Conservation (phyloP, 192 early-diverging fungal genomes). For the Podila epigama region DNA sequence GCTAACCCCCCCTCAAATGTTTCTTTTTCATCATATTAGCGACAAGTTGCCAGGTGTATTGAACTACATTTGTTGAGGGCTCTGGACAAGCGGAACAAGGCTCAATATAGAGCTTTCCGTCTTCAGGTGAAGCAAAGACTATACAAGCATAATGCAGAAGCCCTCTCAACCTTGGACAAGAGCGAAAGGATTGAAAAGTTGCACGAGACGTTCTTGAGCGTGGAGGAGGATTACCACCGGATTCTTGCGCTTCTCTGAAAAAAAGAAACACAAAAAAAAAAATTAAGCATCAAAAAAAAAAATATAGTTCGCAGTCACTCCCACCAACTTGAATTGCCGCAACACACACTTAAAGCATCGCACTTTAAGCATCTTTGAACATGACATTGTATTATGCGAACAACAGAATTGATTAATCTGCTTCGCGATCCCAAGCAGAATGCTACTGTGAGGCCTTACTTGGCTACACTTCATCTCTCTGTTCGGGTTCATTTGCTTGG, state of each 20-base stretch:
- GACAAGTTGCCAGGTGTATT: slow-evolving; percentile 82
- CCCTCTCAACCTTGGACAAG: slow-evolving; percentile 67
- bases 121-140: slow-evolving; percentile 87
- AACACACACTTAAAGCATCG: not conserved
- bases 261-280: not conserved
- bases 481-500: slow-evolving; percentile 30
- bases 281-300: not conserved
- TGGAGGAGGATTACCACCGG: slow-evolving; percentile 80
- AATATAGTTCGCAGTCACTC: not conserved
- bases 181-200: slow-evolving; percentile 75
- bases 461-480: slow-evolving; percentile 9
- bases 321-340: not conserved
- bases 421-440: slow-evolving; percentile 28
- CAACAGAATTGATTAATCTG: slow-evolving; percentile 35
- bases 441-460: not conserved
- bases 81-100: slow-evolving; percentile 62
- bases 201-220: slow-evolving; percentile 74
- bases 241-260: slow-evolving; percentile 25
- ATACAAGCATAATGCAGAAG: slow-evolving; percentile 82
- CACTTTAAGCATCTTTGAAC: no score
- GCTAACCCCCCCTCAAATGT: not conserved
- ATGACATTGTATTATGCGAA: no score
- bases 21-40: slow-evolving; percentile 56
- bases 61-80: slow-evolving; percentile 77
- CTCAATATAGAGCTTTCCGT: slow-evolving; percentile 64